Evolutionary conservation across 139 green algal species (phyloP), one percentile per base, ranked within the genome.

Genomic region (Spirogloea muscicola): DNA sequence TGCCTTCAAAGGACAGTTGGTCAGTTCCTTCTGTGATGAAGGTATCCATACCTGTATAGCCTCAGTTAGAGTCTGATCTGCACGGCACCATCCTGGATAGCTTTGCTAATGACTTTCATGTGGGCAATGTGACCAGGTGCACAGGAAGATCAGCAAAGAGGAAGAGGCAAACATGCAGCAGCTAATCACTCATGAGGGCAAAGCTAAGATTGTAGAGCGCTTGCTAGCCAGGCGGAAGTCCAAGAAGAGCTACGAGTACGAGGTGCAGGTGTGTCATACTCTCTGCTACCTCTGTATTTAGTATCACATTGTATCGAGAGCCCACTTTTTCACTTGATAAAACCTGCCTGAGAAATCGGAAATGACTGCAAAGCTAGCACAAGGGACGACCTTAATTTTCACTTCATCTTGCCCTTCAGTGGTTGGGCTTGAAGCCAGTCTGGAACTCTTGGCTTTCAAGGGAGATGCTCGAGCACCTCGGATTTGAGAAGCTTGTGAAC

Each of bases 361-460:
- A 92, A 66, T 88, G 89, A 77, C 73, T 95, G 48, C 42, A 91
- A 51, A 72, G 90, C 82, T 93, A 93, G 86, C 21, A 55, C 21
- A 55, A 31, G 46, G 21, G 21, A 55, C 21, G 46, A 21, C 21
- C 46, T 55, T 21, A 31, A 55, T 55, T 55, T 21, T 55, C 21
- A 21, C 46, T 55, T 21, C 21, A 21, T 55, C 46, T 55, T 13
- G n/a, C n/a, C n/a, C 29, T 68, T 13, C 68, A 77, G 64, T 76
- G 64, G 64, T 40, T 71, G 34, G 49, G 49, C 29, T 16, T 82
- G 48, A 49, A 64, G 37, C 39, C 49, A 0, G 73, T 68, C 7
- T 64, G 46, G 48, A 81, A 81, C 73, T 57, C n/a, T 21, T 81
- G 73, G 73, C 40, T 81, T 27, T 61, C 73, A n/a, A 27, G 61